These are phyloP conservation scores for Fusarium lyarnte DNA, from an alignment of 2,329 filamentous ascomycete species.

Conservation along the genomic window DNA sequence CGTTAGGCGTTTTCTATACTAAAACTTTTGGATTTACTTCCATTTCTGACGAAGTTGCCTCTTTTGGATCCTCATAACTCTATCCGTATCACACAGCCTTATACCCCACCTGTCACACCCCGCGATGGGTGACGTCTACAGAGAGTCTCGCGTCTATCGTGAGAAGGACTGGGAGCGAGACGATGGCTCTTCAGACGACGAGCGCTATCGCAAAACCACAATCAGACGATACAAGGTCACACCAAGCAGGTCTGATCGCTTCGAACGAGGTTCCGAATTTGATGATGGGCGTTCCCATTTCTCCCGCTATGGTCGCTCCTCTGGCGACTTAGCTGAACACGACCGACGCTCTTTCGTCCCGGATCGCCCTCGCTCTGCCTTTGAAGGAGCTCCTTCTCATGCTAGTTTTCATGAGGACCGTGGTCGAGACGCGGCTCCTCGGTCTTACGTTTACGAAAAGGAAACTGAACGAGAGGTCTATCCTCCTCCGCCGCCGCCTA, in stretches of 20 bases:
- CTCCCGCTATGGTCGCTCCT: conserved; percentile 51
- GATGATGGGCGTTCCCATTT: conserved; percentile 60
- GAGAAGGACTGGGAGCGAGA: conserved; percentile 47
- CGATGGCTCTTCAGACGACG: conserved; percentile 54
- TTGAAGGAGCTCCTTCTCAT: conserved; percentile 55
- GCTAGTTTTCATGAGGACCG: conserved; percentile 58
- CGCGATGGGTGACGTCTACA: conserved; percentile 49
- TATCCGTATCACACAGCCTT: conserved; percentile 6
- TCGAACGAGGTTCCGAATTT: conserved; percentile 54
- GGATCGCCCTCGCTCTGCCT: conserved; percentile 62
- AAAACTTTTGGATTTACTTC: not conserved
- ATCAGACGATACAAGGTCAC: conserved; percentile 64
- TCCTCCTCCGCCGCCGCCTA: conserved; percentile 35
- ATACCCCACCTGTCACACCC: conserved; percentile 33
- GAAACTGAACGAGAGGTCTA: conserved; percentile 39
- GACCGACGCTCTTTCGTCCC: conserved; percentile 57
- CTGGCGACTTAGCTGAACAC: conserved; percentile 54
- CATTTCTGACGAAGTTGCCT: not conserved
- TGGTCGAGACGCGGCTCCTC: conserved; percentile 47
- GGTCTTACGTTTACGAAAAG: conserved; percentile 38
- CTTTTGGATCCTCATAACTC: conserved; percentile 12
- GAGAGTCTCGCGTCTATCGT: conserved; percentile 49
- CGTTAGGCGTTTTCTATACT: conserved; percentile 32
- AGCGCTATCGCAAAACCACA: conserved; percentile 58
- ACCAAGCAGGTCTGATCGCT: conserved; percentile 52